Evolutionary conservation across 1,284 basidiomycete genomes (phyloP), one percentile per base, ranked within the genome.

Genomic region (Chondrostereum purpureum): DNA sequence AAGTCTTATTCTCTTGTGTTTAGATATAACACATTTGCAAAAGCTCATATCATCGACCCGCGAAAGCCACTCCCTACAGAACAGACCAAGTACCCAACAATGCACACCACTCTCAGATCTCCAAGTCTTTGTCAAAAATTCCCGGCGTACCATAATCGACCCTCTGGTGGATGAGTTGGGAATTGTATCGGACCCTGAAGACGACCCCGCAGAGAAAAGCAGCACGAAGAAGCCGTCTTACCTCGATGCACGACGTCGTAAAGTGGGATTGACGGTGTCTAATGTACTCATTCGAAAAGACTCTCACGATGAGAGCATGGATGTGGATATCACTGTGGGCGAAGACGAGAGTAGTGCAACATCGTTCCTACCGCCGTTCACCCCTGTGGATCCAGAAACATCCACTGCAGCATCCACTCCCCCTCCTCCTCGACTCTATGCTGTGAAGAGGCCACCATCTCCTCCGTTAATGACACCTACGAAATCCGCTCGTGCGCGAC

Each of bases 81-180:
- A 57, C n/a, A 56, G 57, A 11, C 73, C 73, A 3, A 55, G 52
- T 13, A 53, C 62, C 16, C 53, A 55, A 12, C 75, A 79, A 44
- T 60, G 56, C 8, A 69, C 72, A 0, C 64, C 67, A 0, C 71
- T 77, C 4, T 83, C 80, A n/a, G 61, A 72, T 23, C 73, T 85
- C 1, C 83, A 85, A 56, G 64, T 65, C 42, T 63, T 83, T 50
- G 80, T 87, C 45, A 74, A 74, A 50, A 63, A 70, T 17, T 72
- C 75, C 1, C 68, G 74, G 38, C 63, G 60, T 18, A 61, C 62
- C 5, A 73, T 86, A 18, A 55, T 87, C 44, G 83, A 85, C 50
- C 83, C 83, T 17, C 67, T 83, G 14, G 64, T 83, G 18, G 62
- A 69, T 24, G 56, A 55, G 8, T 63, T 68, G 45, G 67, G 56